These are phyloP conservation scores for Moesziomyces aphidis DNA, from an alignment of 1,284 basidiomycete species.

Conservation along the genomic window DNA sequence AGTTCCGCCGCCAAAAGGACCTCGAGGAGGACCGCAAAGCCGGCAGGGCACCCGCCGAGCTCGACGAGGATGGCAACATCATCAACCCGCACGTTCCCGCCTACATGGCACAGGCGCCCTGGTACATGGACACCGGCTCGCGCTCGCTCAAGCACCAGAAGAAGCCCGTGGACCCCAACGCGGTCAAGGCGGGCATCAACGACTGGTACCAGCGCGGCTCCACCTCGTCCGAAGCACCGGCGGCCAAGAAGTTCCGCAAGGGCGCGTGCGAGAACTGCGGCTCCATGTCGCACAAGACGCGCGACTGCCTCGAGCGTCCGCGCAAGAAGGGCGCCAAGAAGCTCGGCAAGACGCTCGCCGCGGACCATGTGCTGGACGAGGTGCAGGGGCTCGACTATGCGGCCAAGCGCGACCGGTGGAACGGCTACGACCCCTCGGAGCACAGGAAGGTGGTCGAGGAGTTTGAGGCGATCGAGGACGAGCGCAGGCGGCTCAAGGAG, in stretches of 20 bases:
- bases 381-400: conserved; percentile 77
- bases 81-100: conserved; percentile 97
- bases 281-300: conserved; percentile 89
- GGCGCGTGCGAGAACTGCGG: conserved; percentile 99
- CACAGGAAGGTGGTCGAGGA: conserved; percentile 91
- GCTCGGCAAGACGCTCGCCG: conserved; percentile 87
- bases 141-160: conserved; percentile 91
- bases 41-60: conserved; percentile 92
- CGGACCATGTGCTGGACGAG: conserved; percentile 89
- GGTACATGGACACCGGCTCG: conserved; percentile 90
- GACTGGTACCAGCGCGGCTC: conserved; percentile 93
- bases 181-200: conserved; percentile 78
- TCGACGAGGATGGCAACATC: conserved; percentile 91
- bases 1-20: conserved; percentile 93
- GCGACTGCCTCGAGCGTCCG: conserved; percentile 95
- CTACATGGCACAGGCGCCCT: conserved; percentile 83
- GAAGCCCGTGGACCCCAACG: conserved; percentile 76
- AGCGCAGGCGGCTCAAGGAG: conserved; percentile 87
- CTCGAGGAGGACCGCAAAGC: conserved; percentile 93
- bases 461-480: conserved; percentile 87
- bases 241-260: conserved; percentile 92
- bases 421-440: conserved; percentile 91
- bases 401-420: conserved; percentile 97
- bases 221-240: conserved; percentile 57
- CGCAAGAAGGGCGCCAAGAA: conserved; percentile 95